These are phyloP conservation scores for Dryas drummondii DNA, from an alignment of 306 rosid genomes.

Conservation along the genomic window DNA sequence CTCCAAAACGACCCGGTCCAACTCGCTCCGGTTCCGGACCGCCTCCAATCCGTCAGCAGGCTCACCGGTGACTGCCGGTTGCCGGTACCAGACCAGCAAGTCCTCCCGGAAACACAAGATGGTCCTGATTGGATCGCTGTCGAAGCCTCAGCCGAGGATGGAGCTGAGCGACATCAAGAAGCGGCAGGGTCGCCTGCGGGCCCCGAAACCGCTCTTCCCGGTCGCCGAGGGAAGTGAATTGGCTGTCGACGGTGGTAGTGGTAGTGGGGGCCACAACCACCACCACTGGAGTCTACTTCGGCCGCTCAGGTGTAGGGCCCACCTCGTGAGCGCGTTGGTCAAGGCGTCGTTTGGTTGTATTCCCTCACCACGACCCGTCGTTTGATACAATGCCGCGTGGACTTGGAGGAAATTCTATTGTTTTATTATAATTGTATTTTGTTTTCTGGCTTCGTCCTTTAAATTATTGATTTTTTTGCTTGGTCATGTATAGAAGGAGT, in stretches of 20 bases:
- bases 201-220: conserved; percentile 23
- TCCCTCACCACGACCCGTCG: background rate
- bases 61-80: background rate
- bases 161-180: conserved; percentile 29
- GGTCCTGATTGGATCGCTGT: conserved; percentile 18
- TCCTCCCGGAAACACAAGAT: conserved; percentile 12
- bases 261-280: no score
- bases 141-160: conserved; percentile 25
- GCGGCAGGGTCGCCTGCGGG: conserved; percentile 16
- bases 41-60: background rate
- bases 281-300: conserved; percentile 6
- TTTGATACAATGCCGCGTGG: background rate
- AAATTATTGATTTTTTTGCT: background rate
- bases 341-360: conserved; percentile 34
- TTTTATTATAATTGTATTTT: background rate
- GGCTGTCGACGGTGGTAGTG: background rate
- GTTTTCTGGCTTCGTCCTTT: background rate
- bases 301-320: conserved; percentile 23
- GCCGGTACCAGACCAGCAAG: background rate
- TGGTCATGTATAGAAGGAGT: background rate
- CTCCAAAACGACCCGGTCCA: no score
- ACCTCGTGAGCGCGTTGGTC: conserved; percentile 27
- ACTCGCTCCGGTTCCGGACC: background rate
- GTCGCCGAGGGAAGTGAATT: background rate
- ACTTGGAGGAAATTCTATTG: background rate